These are phyloP conservation scores for Boletus nobilissimus DNA, from an alignment of 1,284 basidiomycete genomes.

Conservation along the genomic window DNA sequence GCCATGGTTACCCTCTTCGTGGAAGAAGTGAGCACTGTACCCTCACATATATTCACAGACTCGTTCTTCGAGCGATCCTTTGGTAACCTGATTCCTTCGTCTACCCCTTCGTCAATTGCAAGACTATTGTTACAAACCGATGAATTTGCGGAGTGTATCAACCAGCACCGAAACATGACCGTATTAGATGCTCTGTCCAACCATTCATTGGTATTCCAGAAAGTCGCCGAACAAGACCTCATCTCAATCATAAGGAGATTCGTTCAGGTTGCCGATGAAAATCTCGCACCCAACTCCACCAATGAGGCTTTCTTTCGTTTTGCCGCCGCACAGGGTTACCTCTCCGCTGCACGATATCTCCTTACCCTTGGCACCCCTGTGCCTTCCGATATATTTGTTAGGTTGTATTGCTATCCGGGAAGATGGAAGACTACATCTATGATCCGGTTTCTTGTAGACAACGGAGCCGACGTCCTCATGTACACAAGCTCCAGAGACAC, in stretches of 20 bases:
- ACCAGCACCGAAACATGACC: too few relatives aligned
- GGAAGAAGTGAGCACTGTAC: constrained; percentile 3
- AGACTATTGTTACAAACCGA: neutral
- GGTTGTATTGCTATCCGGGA: neutral
- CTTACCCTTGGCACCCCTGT: neutral
- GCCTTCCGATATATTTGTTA: neutral
- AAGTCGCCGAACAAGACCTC: neutral
- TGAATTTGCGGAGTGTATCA: neutral
- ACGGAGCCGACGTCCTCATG: neutral
- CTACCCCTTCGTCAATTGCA: neutral
- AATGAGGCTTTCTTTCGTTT: neutral
- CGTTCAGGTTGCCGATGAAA: neutral
- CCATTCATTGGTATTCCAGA: neutral
- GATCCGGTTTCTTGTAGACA: neutral
- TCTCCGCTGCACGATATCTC: neutral
- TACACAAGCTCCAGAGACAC: neutral
- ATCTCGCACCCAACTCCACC: neutral
- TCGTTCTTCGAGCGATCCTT: neutral
- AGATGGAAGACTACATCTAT: neutral
- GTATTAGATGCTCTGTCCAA: neutral
- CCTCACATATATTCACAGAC: constrained; percentile 3
- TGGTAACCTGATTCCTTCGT: neutral
- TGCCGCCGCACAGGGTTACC: neutral
- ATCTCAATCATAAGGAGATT: neutral
- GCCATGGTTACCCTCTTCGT: neutral